These are phyloP conservation scores for Penicillium sp. DNA, from an alignment of 2,329 filamentous ascomycete genomes.

Conservation along the genomic window DNA sequence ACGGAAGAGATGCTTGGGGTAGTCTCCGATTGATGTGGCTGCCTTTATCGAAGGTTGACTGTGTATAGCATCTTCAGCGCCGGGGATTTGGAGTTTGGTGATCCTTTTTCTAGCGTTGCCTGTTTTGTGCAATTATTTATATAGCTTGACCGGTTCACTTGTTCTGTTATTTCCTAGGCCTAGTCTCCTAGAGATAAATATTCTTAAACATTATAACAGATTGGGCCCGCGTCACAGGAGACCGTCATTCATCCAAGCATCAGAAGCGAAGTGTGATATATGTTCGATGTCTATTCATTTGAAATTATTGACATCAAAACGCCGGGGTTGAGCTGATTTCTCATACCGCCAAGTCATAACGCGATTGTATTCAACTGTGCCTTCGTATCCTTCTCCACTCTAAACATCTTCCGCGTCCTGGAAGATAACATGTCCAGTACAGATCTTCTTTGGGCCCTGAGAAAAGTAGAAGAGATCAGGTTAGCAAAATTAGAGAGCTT, in stretches of 20 bases:
- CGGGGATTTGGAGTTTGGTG: conserved; percentile 6
- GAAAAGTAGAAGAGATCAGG: not conserved
- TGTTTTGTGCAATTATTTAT: not conserved
- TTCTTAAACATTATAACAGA: not conserved
- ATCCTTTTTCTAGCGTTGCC: conserved; percentile 1
- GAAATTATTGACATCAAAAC: conserved; percentile 18
- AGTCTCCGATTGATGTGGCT: conserved; percentile 9
- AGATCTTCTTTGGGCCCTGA: conserved; percentile 30
- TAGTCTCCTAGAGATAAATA: not conserved
- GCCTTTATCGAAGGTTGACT: not conserved
- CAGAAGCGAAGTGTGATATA: conserved; percentile 1
- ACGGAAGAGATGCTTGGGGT: conserved; percentile 54
- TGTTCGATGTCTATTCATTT: conserved; percentile 11
- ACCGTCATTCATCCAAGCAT: not conserved
- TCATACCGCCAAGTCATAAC: not conserved
- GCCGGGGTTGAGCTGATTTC: not conserved
- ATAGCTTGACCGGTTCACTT: not conserved
- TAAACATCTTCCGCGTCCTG: conserved; percentile 21
- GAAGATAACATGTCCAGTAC: conserved; percentile 29
- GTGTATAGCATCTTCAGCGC: conserved; percentile 14
- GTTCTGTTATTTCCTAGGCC: not conserved
- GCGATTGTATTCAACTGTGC: not conserved
- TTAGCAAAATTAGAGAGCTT: not conserved
- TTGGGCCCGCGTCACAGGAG: not conserved
- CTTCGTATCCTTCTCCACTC: not conserved